A percentile compares a stretch with the other conserved stretches of the same genome.
Evolutionary conservation across 2,329 filamentous ascomycete genomes (phyloP).

Genomic region (Dothistroma septosporum): DNA sequence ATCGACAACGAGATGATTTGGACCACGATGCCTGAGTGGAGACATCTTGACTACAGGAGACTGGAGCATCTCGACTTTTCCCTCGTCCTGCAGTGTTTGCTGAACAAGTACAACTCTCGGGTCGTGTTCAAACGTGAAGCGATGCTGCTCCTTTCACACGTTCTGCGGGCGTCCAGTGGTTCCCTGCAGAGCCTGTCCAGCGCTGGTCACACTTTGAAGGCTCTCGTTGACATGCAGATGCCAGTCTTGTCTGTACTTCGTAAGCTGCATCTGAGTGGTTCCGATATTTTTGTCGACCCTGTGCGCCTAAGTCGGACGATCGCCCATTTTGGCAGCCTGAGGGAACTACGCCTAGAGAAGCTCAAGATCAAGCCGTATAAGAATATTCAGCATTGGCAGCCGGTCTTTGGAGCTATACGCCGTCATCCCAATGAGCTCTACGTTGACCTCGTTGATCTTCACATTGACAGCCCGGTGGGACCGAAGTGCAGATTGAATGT

Average conservation of each 20-base stretch:
- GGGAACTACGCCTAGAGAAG: neutral
- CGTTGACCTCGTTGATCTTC: neutral
- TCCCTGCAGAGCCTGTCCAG: neutral
- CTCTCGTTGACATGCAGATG: neutral
- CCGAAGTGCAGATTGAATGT: neutral
- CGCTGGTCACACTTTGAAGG: neutral
- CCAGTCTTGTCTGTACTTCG: neutral
- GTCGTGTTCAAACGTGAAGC: neutral
- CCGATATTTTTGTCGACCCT: neutral
- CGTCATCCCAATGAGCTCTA: neutral
- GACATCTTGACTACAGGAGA: neutral
- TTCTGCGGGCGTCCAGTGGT: neutral
- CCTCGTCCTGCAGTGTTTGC: neutral
- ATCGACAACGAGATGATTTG: neutral
- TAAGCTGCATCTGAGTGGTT: neutral
- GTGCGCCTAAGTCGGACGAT: neutral
- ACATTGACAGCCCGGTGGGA: neutral
- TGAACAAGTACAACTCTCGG: neutral
- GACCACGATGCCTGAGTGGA: neutral
- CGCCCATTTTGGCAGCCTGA: neutral
- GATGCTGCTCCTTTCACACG: neutral
- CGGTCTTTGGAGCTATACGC: conserved; percentile 2
- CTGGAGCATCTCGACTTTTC: neutral
- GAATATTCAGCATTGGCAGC: neutral
- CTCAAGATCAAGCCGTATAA: neutral